Evolutionary conservation across 169 alveolate species (phyloP), one percentile per base, ranked within the genome.

Genomic region (Plasmodium yoelii): DNA sequence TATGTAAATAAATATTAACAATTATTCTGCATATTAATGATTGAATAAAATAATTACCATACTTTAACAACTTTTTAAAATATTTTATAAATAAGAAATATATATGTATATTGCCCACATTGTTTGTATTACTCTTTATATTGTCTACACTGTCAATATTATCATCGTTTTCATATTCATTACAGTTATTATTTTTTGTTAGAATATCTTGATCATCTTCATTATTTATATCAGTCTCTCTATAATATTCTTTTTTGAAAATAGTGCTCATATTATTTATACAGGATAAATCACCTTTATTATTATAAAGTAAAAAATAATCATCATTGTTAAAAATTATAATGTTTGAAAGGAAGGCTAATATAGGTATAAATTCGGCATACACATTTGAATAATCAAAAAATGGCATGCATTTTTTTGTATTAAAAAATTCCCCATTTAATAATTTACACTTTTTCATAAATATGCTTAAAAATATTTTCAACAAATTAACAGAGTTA

Each of bases 281-380:
- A 12, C 61, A 22, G 13, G 22, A 22, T 44, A 77, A 64, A 77
- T 77, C 73, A 5, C 84, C 84, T 71, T 68, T 69, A 44, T 57
- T 49, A 19, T 47, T 86, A 4, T 39, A 59, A 3, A 86, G 59
- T 55, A 86, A 60, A 56, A 86, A 68, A 70, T 86, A 86, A 60
- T 86, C 91, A 19, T 86, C 91, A 49, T 86, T 70, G 71, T 86
- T 86, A 71, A 86, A 86, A 69, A 86, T 70, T 18, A 70, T 70
- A 65, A 86, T 49, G 22, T 86, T 86, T 57, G 91, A 86, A 9
- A 86, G 47, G 71, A 86, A 86, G 59, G 53, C 56, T 55, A 86
- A 70, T 28, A 86, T 86, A 22, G 91, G 91, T 18, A 86, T 86
- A 86, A 86, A 86, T 28, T 86, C 77, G 39, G 91, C 86, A 68